Evolutionary conservation across 1,284 basidiomycete species (phyloP).

Genomic region (Prillingera fragicola): DNA sequence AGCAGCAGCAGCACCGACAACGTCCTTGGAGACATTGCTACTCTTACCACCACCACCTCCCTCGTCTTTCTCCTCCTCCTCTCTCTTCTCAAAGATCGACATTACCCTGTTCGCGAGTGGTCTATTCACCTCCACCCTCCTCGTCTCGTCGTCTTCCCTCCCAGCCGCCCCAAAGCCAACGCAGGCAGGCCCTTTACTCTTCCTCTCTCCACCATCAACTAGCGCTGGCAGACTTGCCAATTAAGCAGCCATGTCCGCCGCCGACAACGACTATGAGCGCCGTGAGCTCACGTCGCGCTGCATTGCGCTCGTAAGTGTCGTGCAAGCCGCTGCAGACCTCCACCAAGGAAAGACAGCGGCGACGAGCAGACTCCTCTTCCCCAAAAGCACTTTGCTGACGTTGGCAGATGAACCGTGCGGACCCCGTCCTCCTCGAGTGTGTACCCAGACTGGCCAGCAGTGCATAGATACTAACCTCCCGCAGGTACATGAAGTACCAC

Average conservation of each 20-base stretch:
- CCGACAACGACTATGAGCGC: constrained; percentile 38
- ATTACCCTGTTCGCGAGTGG: no score
- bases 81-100: background rate
- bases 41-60: no score
- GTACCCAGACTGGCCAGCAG: background rate
- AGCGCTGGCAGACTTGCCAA: constrained; percentile 11
- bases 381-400: background rate
- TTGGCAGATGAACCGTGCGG: constrained; percentile 79
- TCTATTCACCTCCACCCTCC: background rate
- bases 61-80: background rate
- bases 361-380: background rate
- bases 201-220: constrained; percentile 4
- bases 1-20: no score
- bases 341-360: no score
- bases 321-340: background rate
- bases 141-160: background rate
- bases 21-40: no score
- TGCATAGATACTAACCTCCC: constrained; percentile 7
- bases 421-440: constrained; percentile 70
- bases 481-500: constrained; percentile 87
- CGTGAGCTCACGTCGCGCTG: constrained; percentile 91
- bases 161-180: constrained; percentile 1
- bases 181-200: background rate
- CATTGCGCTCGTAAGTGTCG: constrained; percentile 63
- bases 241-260: constrained; percentile 21